These are phyloP conservation scores for Hypsizygus ulmarius DNA, from an alignment of 1,284 basidiomycete genomes.

Conservation along the genomic window DNA sequence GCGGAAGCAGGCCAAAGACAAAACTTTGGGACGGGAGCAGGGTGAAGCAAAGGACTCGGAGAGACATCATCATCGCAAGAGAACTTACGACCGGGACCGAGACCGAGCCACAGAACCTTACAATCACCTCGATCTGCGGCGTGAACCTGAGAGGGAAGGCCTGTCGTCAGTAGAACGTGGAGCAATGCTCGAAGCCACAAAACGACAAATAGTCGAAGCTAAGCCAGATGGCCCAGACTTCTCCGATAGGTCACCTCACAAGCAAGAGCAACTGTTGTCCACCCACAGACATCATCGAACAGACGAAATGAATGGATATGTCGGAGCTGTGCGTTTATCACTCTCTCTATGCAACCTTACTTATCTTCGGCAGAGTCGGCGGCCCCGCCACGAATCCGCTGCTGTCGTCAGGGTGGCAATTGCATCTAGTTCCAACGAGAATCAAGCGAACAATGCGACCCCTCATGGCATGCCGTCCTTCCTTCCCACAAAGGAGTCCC, in stretches of 20 bases:
- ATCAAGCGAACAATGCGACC: conserved; percentile 7
- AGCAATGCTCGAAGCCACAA: conserved; percentile 1
- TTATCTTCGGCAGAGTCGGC: conserved; percentile 2
- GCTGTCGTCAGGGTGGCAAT: conserved; percentile 4
- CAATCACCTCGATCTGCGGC: conserved; percentile 17
- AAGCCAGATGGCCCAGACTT: conserved; percentile 22
- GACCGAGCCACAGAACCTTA: conserved; percentile 18
- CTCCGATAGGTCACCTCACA: conserved; percentile 26
- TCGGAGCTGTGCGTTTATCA: conserved; percentile 4
- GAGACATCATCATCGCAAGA: neutral
- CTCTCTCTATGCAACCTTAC: neutral
- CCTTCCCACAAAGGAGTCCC: conserved; percentile 8
- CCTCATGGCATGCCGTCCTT: neutral
- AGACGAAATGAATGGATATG: conserved; percentile 12
- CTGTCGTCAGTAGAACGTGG: conserved; percentile 1
- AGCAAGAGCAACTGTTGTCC: conserved; percentile 9
- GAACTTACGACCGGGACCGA: conserved; percentile 1
- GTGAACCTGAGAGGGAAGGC: conserved; percentile 17
- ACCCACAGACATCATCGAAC: conserved; percentile 15
- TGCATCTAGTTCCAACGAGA: conserved; percentile 9
- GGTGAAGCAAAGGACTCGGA: neutral
- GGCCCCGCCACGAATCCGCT: neutral
- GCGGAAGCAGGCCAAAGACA: conserved; percentile 1
- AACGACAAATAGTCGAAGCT: conserved; percentile 1
- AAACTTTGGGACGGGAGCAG: conserved; percentile 3